Evolutionary conservation across 2,329 filamentous ascomycete genomes (phyloP).

Genomic region (Bipolaris victoriae): DNA sequence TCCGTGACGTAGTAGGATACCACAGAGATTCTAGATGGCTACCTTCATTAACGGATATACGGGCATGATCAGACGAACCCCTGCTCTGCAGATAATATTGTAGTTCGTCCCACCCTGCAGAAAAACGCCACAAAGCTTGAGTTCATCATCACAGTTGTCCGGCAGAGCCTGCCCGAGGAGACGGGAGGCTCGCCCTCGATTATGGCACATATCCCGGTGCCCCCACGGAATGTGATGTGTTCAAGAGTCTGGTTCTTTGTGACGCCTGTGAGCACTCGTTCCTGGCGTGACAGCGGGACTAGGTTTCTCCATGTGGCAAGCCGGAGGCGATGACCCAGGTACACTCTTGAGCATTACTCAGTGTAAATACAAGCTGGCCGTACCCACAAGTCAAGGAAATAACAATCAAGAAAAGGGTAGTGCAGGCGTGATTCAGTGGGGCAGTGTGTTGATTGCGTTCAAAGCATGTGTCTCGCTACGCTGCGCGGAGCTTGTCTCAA

Average conservation of each 20-base stretch:
- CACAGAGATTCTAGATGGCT: neutral
- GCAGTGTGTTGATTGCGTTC: slow-evolving; percentile 2
- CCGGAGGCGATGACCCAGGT: slow-evolving; percentile 10
- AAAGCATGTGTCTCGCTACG: slow-evolving; percentile 4
- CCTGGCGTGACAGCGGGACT: slow-evolving; percentile 13
- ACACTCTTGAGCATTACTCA: slow-evolving; percentile 3
- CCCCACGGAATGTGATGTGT: slow-evolving; percentile 8
- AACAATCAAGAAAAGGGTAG: slow-evolving; percentile 3
- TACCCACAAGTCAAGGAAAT: slow-evolving; percentile 1
- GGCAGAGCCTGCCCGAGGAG: slow-evolving; percentile 19
- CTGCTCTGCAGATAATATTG: slow-evolving; percentile 8
- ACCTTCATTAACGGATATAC: neutral
- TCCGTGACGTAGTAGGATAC: neutral
- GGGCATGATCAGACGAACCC: slow-evolving; percentile 4
- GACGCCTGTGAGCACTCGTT: slow-evolving; percentile 15
- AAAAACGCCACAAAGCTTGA: slow-evolving; percentile 48
- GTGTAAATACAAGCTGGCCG: neutral
- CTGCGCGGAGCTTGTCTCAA: slow-evolving; percentile 3
- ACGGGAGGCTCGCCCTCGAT: neutral
- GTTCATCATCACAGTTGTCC: slow-evolving; percentile 31
- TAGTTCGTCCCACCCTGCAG: slow-evolving; percentile 20
- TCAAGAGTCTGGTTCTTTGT: slow-evolving; percentile 16
- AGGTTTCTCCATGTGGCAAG: slow-evolving; percentile 9
- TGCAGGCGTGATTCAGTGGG: slow-evolving; percentile 7
- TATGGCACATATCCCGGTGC: neutral